A percentile compares a stretch with the other conserved stretches of the same genome.
Conservation (phyloP, 306 rosid genomes). For the Vigna trinervia region DNA sequence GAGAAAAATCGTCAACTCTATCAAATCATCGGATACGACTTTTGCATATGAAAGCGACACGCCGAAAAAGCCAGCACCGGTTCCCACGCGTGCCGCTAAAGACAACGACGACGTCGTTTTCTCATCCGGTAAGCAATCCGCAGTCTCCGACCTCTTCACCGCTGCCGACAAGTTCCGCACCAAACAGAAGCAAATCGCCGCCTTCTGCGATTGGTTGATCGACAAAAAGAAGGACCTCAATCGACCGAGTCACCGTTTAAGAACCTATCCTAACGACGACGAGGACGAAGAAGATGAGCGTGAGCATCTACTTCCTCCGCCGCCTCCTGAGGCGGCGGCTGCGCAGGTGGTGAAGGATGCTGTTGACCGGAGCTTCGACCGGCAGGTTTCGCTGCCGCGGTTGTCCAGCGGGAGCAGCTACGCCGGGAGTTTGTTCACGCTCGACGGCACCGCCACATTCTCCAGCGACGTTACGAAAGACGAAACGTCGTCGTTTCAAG, state of each 20-base stretch:
- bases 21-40: conserved; percentile 41
- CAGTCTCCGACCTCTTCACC: conserved; percentile 67
- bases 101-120: conserved; percentile 47
- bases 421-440: conserved; percentile 81
- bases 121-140: conserved; percentile 43
- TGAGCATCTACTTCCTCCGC: conserved; percentile 33
- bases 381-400: conserved; percentile 77
- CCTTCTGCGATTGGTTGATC: conserved; percentile 68
- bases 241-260: conserved; percentile 48
- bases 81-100: neutral
- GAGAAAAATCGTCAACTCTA: conserved; percentile 50
- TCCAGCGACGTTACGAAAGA: conserved; percentile 65
- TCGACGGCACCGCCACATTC: conserved; percentile 71
- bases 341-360: conserved; percentile 48
- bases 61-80: conserved; percentile 35
- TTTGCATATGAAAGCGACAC: conserved; percentile 56
- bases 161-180: conserved; percentile 42
- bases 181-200: conserved; percentile 58
- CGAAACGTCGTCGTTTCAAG: conserved; percentile 49
- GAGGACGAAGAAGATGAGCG: conserved; percentile 49
- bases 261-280: neutral
- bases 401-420: conserved; percentile 85
- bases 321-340: conserved; percentile 9
- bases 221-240: conserved; percentile 56
- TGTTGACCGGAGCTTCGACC: conserved; percentile 67